These are phyloP conservation scores for Eutrema heterophyllum DNA, from an alignment of 345 rosid genomes.

Conservation along the genomic window DNA sequence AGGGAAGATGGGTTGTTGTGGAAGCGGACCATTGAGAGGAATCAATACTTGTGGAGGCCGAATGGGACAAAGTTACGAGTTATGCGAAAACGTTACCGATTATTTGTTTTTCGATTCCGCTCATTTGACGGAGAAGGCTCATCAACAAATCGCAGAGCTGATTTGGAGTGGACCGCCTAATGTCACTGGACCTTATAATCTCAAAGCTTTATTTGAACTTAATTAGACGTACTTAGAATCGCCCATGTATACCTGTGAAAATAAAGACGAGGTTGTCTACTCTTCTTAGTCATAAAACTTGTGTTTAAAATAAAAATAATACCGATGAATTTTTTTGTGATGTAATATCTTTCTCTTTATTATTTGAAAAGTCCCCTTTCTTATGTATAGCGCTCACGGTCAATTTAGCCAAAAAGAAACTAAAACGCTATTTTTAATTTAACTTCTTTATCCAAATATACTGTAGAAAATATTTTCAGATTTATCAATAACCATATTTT, in stretches of 20 bases:
- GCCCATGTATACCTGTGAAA: background rate
- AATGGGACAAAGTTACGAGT: constrained; percentile 21
- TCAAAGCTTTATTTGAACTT: constrained; percentile 35
- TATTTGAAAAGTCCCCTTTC: too few relatives aligned
- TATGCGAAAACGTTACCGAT: constrained; percentile 26
- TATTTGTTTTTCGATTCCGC: constrained; percentile 37
- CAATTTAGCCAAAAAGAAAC: too few relatives aligned
- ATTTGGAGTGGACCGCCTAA: constrained; percentile 36
- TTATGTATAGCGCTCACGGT: too few relatives aligned
- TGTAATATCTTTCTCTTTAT: too few relatives aligned
- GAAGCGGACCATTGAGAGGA: constrained; percentile 35
- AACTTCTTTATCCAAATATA: too few relatives aligned
- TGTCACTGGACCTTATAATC: constrained; percentile 37
- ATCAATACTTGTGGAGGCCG: constrained; percentile 20
- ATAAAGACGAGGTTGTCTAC: background rate
- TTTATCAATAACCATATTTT: too few relatives aligned
- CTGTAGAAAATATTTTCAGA: too few relatives aligned
- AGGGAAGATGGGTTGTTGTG: constrained; percentile 35
- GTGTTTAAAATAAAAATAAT: background rate
- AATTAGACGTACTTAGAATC: background rate
- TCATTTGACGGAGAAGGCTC: constrained; percentile 36
- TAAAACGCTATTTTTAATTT: too few relatives aligned
- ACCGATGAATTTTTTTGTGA: too few relatives aligned
- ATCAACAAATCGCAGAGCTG: constrained; percentile 35
- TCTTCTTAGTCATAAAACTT: too few relatives aligned